Evolutionary conservation across 495 filamentous ascomycete species (phyloP).

Genomic region (Penicillium argentinense): DNA sequence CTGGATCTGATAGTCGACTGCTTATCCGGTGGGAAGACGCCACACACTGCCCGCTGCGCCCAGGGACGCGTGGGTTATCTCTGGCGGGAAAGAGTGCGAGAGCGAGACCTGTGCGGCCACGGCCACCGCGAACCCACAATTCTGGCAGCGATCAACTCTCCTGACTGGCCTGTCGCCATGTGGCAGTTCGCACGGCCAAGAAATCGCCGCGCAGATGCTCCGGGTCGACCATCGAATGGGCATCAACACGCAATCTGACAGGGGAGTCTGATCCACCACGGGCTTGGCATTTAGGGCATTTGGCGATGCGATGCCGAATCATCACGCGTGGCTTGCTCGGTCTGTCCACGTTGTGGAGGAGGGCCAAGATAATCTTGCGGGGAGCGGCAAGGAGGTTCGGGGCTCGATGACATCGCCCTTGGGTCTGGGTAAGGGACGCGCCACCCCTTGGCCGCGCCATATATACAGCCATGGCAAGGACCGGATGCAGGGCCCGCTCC

Average conservation of each 20-base stretch:
- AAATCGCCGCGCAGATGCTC: not conserved
- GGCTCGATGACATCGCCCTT: not conserved
- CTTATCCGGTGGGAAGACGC: not conserved
- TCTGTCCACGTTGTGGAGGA: not conserved
- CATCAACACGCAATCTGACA: not conserved
- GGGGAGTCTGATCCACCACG: not conserved
- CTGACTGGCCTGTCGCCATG: not conserved
- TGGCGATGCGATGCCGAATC: not conserved
- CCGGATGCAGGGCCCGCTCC: not conserved
- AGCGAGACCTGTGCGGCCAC: no score
- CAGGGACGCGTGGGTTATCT: conserved; percentile 21
- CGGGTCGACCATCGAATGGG: not conserved
- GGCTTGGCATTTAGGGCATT: conserved; percentile 1
- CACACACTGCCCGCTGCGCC: conserved; percentile 6
- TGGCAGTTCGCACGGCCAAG: conserved; percentile 3
- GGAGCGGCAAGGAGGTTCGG: not conserved
- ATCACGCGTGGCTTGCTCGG: not conserved
- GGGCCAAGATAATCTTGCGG: not conserved
- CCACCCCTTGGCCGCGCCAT: not conserved
- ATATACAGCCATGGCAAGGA: not conserved
- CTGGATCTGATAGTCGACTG: not conserved
- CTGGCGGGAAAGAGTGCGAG: no score
- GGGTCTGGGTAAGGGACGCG: not conserved
- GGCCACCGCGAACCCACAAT: no score
- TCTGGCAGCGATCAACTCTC: not conserved